Percentiles rank a stretch among this genome's conserved stretches.
Conservation (phyloP, 306 rosid species). For the Herpetospermum pedunculosum region DNA sequence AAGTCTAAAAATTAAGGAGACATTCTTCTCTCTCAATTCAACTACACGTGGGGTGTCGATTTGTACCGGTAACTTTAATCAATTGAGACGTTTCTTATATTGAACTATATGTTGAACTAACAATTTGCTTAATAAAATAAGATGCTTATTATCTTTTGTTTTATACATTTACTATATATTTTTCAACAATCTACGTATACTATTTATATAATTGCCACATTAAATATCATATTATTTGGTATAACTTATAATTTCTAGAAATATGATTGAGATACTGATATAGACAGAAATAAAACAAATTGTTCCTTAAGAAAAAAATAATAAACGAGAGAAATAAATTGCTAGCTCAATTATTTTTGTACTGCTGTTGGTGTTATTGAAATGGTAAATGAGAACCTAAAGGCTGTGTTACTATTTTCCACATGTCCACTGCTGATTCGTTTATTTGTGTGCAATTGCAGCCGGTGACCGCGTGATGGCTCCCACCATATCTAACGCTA, state of each 20-base stretch:
- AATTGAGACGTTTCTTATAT: no score
- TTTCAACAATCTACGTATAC: neutral
- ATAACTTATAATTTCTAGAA: neutral
- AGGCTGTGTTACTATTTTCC: neutral
- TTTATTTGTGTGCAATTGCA: neutral
- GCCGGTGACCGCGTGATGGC: slow-evolving; percentile 9
- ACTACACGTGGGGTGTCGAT: no score
- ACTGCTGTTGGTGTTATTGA: neutral
- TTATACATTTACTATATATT: no score
- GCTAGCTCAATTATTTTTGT: neutral
- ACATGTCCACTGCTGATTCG: no score
- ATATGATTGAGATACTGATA: neutral
- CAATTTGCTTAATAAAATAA: no score
- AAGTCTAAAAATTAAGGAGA: no score
- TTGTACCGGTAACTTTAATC: no score
- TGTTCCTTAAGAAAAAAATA: neutral
- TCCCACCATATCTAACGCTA: slow-evolving; percentile 10
- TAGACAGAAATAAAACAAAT: neutral
- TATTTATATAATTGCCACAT: neutral
- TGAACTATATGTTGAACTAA: no score
- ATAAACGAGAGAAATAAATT: neutral
- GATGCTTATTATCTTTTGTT: no score
- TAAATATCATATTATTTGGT: neutral
- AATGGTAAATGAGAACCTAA: neutral
- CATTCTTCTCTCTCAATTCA: no score